Evolutionary conservation across 345 rosid genomes (phyloP).

Genomic region (Aquilaria yunnanensis): DNA sequence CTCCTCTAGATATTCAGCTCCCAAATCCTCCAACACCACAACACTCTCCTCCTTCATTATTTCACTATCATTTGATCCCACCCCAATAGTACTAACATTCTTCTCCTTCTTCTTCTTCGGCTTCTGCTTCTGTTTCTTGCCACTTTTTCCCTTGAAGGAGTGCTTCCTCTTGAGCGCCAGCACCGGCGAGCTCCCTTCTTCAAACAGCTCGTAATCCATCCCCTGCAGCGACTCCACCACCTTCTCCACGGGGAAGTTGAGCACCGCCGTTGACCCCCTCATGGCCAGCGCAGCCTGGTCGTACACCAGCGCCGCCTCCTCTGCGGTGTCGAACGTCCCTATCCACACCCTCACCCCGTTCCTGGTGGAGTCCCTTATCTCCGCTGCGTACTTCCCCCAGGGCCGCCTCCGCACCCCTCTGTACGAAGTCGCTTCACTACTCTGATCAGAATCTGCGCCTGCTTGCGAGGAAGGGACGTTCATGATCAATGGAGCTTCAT

Average conservation of each 20-base stretch:
- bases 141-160: slow-evolving; percentile 34
- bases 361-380: slow-evolving; percentile 63
- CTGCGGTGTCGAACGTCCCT: slow-evolving; percentile 60
- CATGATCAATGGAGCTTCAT: slow-evolving; percentile 15
- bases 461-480: slow-evolving; percentile 8
- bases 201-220: slow-evolving; percentile 20
- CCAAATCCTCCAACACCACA: slow-evolving; percentile 57
- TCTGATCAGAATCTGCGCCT: slow-evolving; percentile 1
- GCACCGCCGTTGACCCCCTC: slow-evolving; percentile 44
- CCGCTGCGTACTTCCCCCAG: slow-evolving; percentile 69
- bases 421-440: slow-evolving; percentile 18
- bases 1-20: slow-evolving; percentile 57
- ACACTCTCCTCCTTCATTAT: slow-evolving; percentile 18
- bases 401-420: slow-evolving; percentile 62
- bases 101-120: slow-evolving; percentile 28
- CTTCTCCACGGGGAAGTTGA: slow-evolving; percentile 45
- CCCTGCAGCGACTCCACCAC: slow-evolving; percentile 40
- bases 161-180: slow-evolving; percentile 47
- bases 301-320: slow-evolving; percentile 63
- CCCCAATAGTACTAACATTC: slow-evolving; percentile 3
- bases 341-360: slow-evolving; percentile 59
- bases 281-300: slow-evolving; percentile 68
- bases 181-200: slow-evolving; percentile 43
- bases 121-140: slow-evolving; percentile 6
- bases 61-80: background rate